Evolutionary conservation across 805 yeast genomes (phyloP).

Genomic region (Candida andamanensis): DNA sequence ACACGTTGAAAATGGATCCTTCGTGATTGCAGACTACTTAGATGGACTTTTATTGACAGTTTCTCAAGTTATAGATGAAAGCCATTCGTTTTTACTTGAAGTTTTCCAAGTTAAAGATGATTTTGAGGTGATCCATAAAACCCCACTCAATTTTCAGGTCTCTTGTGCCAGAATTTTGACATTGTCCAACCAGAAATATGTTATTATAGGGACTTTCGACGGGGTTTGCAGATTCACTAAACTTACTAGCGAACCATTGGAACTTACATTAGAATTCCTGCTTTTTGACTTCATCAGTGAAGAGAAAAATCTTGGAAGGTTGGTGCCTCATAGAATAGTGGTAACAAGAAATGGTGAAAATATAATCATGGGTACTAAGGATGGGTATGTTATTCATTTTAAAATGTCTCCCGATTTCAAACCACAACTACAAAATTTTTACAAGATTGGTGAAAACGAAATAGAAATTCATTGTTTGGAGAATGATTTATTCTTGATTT

Average conservation of each 20-base stretch:
- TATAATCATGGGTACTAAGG: conserved; percentile 27
- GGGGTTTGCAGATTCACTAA: conserved; percentile 14
- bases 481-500: no score
- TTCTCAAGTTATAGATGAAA: no score
- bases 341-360: conserved; percentile 1
- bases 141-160: no score
- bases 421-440: conserved; percentile 10
- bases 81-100: no score
- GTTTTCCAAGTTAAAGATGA: no score
- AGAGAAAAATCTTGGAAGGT: neutral
- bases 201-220: conserved; percentile 20
- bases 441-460: conserved; percentile 24
- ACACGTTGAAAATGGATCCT: neutral
- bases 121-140: no score
- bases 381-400: conserved; percentile 24
- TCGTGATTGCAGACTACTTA: conserved; percentile 2
- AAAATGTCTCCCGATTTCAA: no score
- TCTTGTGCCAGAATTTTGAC: no score
- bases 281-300: neutral
- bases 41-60: neutral
- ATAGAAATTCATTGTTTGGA: conserved; percentile 19
- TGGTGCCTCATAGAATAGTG: conserved; percentile 20
- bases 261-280: neutral
- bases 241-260: neutral
- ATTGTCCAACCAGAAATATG: no score